Evolutionary conservation across 352 stramenopile species (phyloP).

Genomic region (Sclerospora graminicola): DNA sequence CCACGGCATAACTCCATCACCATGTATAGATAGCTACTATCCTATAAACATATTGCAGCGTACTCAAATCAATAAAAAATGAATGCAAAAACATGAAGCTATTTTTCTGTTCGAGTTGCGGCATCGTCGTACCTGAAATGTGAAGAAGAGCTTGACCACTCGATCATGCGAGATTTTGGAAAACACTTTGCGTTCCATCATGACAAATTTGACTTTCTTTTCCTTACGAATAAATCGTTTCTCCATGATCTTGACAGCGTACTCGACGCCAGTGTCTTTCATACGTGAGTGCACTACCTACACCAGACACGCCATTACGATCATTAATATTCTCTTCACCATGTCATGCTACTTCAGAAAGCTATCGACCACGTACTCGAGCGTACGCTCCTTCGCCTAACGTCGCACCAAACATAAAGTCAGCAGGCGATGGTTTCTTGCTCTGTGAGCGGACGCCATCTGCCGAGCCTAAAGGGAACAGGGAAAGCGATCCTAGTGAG

Average conservation of each 20-base stretch:
- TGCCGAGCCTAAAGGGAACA: conserved; percentile 14
- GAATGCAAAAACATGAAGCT: neutral
- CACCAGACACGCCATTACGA: neutral
- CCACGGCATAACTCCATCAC: conserved; percentile 85
- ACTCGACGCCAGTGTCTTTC: conserved; percentile 80
- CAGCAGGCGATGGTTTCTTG: conserved; percentile 70
- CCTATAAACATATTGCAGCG: conserved; percentile 5
- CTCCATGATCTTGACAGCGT: conserved; percentile 89
- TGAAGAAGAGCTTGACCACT: conserved; percentile 87
- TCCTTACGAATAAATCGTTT: conserved; percentile 87
- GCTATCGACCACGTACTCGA: conserved; percentile 28
- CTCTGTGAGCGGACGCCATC: conserved; percentile 30
- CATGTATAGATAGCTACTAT: conserved; percentile 84
- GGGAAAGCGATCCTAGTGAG: neutral
- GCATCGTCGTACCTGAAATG: conserved; percentile 56
- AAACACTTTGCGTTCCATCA: conserved; percentile 89
- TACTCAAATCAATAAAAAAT: neutral
- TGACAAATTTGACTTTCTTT: conserved; percentile 88
- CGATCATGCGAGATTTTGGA: conserved; percentile 82
- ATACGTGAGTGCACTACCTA: conserved; percentile 82
- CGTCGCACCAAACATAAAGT: conserved; percentile 86
- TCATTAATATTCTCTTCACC: neutral
- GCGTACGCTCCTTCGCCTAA: conserved; percentile 84
- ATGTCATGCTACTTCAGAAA: neutral
- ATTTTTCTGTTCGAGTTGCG: no score